A percentile compares a stretch with the other conserved stretches of the same genome.
phyloP scores from a whole-genome alignment of 2,329 filamentous ascomycete species.

The Penicillium sp. region DNA sequence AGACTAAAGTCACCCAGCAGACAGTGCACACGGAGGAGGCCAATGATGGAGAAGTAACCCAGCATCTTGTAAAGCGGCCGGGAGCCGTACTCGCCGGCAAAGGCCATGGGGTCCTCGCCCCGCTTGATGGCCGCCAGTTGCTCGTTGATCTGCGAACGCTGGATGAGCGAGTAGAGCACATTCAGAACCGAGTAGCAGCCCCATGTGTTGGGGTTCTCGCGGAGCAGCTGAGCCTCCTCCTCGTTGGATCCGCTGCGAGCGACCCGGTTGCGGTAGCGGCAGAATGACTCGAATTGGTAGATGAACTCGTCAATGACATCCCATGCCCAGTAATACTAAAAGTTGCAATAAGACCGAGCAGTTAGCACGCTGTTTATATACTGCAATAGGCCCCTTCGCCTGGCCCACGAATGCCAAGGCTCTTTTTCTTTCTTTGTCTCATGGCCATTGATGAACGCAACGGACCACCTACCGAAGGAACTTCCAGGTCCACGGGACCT shows the following conservation, averaged over 20 bases:
- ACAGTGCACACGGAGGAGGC: constrained; percentile 91
- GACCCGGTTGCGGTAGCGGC: constrained; percentile 88
- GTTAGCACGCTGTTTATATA: constrained; percentile 13
- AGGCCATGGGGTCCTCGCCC: constrained; percentile 80
- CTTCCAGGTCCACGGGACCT: constrained; percentile 95
- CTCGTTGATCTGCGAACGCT: constrained; percentile 96
- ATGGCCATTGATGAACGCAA: constrained; percentile 8
- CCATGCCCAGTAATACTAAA: constrained; percentile 98
- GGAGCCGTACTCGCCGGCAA: constrained; percentile 91
- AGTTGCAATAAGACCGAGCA: background rate
- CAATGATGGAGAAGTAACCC: constrained; percentile 99
- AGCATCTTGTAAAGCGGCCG: constrained; percentile 97
- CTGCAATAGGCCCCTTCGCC: background rate
- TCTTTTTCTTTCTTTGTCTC: constrained; percentile 15
- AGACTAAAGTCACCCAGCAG: constrained; percentile 96
- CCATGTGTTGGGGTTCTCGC: constrained; percentile 98
- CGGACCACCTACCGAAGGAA: constrained; percentile 73
- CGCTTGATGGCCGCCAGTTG: constrained; percentile 93
- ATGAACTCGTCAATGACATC: constrained; percentile 99
- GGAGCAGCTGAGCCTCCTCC: constrained; percentile 86
- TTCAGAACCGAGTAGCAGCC: constrained; percentile 99
- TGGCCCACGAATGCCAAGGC: constrained; percentile 13
- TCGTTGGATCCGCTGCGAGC: constrained; percentile 78
- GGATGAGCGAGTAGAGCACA: constrained; percentile 97
- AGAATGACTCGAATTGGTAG: constrained; percentile 99